These are phyloP conservation scores for Pulveroboletus ravenelii DNA, from an alignment of 768 basidiomycete genomes.

Conservation along the genomic window DNA sequence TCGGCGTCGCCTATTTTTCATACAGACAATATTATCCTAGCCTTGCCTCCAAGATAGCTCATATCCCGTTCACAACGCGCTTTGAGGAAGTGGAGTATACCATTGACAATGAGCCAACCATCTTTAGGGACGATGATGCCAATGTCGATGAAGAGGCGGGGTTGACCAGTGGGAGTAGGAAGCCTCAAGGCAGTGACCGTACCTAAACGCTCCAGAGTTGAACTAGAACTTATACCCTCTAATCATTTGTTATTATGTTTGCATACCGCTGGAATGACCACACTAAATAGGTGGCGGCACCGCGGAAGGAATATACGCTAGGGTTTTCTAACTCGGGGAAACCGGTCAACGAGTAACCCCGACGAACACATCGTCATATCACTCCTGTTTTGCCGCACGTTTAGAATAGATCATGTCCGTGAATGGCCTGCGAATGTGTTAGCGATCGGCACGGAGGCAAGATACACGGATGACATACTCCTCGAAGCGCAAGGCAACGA, in stretches of 20 bases:
- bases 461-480: slow-evolving; percentile 53
- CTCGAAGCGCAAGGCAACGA: slow-evolving; percentile 82
- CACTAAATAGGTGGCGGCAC: neutral
- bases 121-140: slow-evolving; percentile 10
- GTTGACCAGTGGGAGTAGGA: slow-evolving; percentile 16
- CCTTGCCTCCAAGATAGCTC: slow-evolving; percentile 50
- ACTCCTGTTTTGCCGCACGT: slow-evolving; percentile 31
- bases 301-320: neutral
- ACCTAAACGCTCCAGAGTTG: neutral
- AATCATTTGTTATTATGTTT: neutral
- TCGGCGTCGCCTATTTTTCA: slow-evolving; percentile 62
- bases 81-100: slow-evolving; percentile 31
- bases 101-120: neutral
- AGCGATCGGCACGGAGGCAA: neutral
- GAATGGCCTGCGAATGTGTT: slow-evolving; percentile 49
- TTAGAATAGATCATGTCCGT: slow-evolving; percentile 78
- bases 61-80: slow-evolving; percentile 68
- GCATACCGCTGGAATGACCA: neutral
- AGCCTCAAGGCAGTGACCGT: neutral
- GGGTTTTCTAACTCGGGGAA: neutral
- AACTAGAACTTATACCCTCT: neutral
- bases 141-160: slow-evolving; percentile 16
- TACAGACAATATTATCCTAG: slow-evolving; percentile 82
- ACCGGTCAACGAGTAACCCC: neutral
- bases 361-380: neutral